Percentiles rank a stretch among this genome's conserved stretches.
Conservation (phyloP, 2,329 filamentous ascomycete genomes). For the Balansia obtecta region DNA sequence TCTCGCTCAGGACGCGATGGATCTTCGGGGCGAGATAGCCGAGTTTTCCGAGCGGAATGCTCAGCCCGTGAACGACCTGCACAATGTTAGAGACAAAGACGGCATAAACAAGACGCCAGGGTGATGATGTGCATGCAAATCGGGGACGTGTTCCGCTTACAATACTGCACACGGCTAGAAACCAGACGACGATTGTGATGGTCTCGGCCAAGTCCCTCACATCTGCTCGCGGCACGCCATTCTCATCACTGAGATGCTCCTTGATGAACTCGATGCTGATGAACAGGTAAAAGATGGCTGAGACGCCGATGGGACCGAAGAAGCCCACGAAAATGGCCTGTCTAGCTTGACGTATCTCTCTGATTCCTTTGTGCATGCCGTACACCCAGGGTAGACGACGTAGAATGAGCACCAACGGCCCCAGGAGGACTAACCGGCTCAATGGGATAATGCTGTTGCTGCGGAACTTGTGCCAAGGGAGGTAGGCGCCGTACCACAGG, state of each 20-base stretch:
- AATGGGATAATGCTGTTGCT: conserved; percentile 58
- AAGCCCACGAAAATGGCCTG: conserved; percentile 84
- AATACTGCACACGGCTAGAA: conserved; percentile 70
- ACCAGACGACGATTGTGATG: conserved; percentile 70
- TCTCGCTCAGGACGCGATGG: conserved; percentile 19
- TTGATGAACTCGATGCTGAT: conserved; percentile 63
- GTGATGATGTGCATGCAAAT: background rate
- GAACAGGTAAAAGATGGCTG: conserved; percentile 82
- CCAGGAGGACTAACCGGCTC: conserved; percentile 60
- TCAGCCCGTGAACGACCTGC: conserved; percentile 65
- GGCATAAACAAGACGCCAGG: conserved; percentile 14
- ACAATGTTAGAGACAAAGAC: background rate
- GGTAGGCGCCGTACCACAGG: conserved; percentile 80
- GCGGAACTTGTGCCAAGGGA: conserved; percentile 64
- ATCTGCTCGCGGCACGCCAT: conserved; percentile 51
- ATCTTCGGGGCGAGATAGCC: conserved; percentile 52
- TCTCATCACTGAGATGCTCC: conserved; percentile 34
- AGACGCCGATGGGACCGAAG: conserved; percentile 86
- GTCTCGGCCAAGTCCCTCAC: conserved; percentile 53
- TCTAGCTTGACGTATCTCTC: conserved; percentile 59
- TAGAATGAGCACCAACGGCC: conserved; percentile 63
- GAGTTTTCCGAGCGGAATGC: conserved; percentile 64
- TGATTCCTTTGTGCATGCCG: conserved; percentile 60
- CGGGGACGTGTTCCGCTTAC: conserved; percentile 34
- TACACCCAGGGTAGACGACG: conserved; percentile 69